Evolutionary conservation across 306 rosid species (phyloP), one percentile per base, ranked within the genome.

Genomic region (Trichosanthes truncata): DNA sequence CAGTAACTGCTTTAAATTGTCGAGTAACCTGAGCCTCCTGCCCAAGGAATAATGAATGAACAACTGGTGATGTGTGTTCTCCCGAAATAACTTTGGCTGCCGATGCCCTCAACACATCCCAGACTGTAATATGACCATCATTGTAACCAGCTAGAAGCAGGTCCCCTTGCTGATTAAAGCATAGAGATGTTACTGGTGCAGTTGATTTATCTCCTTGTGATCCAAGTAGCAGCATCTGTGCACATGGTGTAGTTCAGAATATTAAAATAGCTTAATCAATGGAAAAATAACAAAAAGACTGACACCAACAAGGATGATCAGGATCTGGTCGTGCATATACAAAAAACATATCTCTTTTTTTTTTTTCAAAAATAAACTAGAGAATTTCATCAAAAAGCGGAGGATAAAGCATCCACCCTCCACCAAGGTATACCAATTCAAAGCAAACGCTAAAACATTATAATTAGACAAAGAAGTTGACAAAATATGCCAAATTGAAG

Each of bases 121-220:
- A 95, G 71, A 95, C 80, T 51, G 90, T 90, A 77, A 93, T 84
- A 82, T 91, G 99, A 84, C 97, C 99, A 82, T 92, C 96, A 73
- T 88, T 89, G 41, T 91, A 95, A 84, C 99, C 99, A 79, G 99
- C 97, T 79, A 95, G 85, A 80, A 95, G 97, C 84, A 95, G 85
- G 85, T 95, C 99, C 66, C 97, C 99, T 83, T 90, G 99, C 86
- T 89, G 97, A 87, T 87, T 95, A 86, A 95, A 91, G 88, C 92
- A 91, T 87, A 95, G 78, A 43, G 99, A 93, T n/a, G 97, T 91
- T 65, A 93, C 96, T 13, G 97, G 84, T 78, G 95, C 89, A 68
- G 86, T 83, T 63, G 82, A 85, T 21, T 92, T 88, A 77, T 95
- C 98, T 36, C 93, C 99, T 91, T 91, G 97, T 79, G 86, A 57